phyloP scores from a whole-genome alignment of 164 flowering plant genomes.

The Tetrastigma voinierianum region DNA sequence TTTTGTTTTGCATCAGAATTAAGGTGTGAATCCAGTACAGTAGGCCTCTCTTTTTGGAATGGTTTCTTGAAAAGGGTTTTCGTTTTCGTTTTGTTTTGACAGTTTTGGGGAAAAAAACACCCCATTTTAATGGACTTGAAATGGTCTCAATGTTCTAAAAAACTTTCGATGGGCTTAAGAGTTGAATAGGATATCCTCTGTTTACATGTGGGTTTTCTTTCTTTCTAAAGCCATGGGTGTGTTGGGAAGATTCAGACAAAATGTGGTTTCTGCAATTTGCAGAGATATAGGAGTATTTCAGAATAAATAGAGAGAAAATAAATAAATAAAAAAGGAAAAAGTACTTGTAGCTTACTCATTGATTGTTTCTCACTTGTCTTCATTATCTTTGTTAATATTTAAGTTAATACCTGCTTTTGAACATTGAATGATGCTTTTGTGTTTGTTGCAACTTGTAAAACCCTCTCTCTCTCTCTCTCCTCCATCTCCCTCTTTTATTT shows the following conservation, averaged over 20 bases:
- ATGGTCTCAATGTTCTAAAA: neutral
- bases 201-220: neutral
- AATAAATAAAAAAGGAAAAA: neutral
- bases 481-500: neutral
- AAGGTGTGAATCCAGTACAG: neutral
- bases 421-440: neutral
- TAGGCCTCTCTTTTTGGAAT: too few species aligned
- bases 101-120: neutral
- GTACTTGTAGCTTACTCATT: neutral
- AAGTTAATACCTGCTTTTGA: neutral
- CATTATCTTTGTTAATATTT: neutral
- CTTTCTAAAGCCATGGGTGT: slow-evolving; percentile 12
- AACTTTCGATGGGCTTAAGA: slow-evolving; percentile 17
- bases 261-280: slow-evolving; percentile 16
- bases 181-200: neutral
- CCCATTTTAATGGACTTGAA: neutral
- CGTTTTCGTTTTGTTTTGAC: neutral
- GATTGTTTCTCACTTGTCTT: neutral
- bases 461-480: neutral
- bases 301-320: neutral
- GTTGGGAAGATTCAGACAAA: slow-evolving; percentile 33
- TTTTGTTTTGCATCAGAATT: neutral
- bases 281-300: slow-evolving; percentile 9
- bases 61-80: neutral
- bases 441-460: neutral